Percentiles rank a stretch among this genome's conserved stretches.
phyloP scores from a whole-genome alignment of 2,329 filamentous ascomycete genomes.

The Sordariomycetes sp. region DNA sequence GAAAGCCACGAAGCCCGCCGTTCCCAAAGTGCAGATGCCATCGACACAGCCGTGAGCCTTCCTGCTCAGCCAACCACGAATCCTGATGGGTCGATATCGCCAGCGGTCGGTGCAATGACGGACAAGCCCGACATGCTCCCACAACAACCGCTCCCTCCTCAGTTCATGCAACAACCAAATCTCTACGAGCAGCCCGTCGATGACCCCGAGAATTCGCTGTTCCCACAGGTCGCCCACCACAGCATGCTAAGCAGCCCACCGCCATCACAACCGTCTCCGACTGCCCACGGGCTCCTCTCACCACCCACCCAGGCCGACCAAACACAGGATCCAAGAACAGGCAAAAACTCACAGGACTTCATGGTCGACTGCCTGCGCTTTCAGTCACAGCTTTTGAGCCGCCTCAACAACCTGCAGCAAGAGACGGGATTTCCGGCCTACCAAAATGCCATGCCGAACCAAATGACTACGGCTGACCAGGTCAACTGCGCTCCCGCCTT shows the following conservation, averaged over 20 bases:
- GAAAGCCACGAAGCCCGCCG: conserved; percentile 15
- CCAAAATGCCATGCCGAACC: neutral
- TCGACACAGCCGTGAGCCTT: neutral
- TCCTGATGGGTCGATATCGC: neutral
- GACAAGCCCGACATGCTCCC: neutral
- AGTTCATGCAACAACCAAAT: conserved; percentile 6
- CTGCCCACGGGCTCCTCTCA: conserved; percentile 3
- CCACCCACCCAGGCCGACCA: conserved; percentile 1
- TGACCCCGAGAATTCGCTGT: conserved; percentile 7
- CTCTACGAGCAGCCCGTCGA: conserved; percentile 8
- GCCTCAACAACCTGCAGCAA: conserved; percentile 10
- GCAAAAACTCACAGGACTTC: conserved; percentile 10
- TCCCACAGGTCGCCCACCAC: conserved; percentile 3
- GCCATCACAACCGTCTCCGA: conserved; percentile 7
- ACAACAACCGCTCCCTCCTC: neutral
- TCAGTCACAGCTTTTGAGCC: conserved; percentile 13
- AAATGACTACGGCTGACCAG: conserved; percentile 8
- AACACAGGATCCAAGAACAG: neutral
- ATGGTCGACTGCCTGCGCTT: conserved; percentile 15
- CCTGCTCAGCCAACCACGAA: neutral
- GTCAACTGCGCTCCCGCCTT: conserved; percentile 7
- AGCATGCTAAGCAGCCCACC: conserved; percentile 11
- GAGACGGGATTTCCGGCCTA: conserved; percentile 5
- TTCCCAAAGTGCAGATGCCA: conserved; percentile 1
- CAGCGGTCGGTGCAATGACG: neutral